Evolutionary conservation across 352 stramenopile genomes (phyloP).

Genomic region (Phytophthora foliorum): DNA sequence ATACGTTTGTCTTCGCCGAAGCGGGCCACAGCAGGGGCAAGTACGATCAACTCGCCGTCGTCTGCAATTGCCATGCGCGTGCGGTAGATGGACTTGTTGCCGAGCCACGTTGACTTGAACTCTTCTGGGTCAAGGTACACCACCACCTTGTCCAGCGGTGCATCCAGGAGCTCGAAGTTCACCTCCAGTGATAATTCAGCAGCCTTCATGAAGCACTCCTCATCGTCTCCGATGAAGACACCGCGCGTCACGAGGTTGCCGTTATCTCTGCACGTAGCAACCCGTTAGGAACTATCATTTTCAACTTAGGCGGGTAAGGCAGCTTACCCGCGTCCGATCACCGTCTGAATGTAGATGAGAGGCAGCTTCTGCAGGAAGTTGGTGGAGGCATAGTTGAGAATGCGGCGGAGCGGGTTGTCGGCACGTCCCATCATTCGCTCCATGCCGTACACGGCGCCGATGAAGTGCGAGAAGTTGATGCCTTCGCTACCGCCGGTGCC

Average conservation of each 20-base stretch:
- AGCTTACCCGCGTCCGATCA: slow-evolving; percentile 86
- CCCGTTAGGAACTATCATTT: slow-evolving; percentile 7
- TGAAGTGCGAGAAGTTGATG: slow-evolving; percentile 99
- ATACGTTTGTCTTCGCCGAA: slow-evolving; percentile 97
- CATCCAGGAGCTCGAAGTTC: slow-evolving; percentile 97
- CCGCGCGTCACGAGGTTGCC: slow-evolving; percentile 87
- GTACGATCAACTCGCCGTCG: slow-evolving; percentile 94
- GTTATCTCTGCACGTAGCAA: slow-evolving; percentile 39
- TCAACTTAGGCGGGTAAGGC: neutral
- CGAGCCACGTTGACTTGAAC: slow-evolving; percentile 99
- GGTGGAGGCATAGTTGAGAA: slow-evolving; percentile 96
- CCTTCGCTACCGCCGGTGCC: slow-evolving; percentile 94
- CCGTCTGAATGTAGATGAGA: slow-evolving; percentile 97
- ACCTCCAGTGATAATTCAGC: slow-evolving; percentile 95
- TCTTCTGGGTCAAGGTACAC: slow-evolving; percentile 97
- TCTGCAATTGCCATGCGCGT: slow-evolving; percentile 98
- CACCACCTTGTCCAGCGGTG: slow-evolving; percentile 93
- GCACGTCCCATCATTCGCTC: slow-evolving; percentile 98
- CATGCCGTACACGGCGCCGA: slow-evolving; percentile 98
- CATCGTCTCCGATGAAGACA: slow-evolving; percentile 97
- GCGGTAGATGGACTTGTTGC: slow-evolving; percentile 98
- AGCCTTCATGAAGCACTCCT: slow-evolving; percentile 96
- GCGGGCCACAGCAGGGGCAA: slow-evolving; percentile 93
- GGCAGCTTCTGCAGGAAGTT: slow-evolving; percentile 93
- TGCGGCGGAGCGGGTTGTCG: slow-evolving; percentile 95